Evolutionary conservation across 176 grass and related monocot species (phyloP).

Genomic region (Avena sativa): DNA sequence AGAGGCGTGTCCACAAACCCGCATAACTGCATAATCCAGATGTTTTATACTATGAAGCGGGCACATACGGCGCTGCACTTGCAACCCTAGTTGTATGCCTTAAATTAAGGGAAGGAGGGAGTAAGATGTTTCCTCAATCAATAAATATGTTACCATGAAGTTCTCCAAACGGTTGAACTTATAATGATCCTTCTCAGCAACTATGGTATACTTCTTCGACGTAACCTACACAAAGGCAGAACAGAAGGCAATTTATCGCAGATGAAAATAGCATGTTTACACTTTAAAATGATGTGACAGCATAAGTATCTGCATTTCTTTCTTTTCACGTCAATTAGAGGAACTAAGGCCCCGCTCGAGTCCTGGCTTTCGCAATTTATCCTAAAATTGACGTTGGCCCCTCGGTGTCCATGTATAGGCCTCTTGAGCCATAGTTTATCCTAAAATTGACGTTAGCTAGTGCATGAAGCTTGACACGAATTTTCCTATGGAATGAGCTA

Average conservation of each 20-base stretch:
- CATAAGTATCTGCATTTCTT: neutral
- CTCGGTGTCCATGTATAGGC: too few relatives aligned
- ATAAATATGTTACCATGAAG: constrained; percentile 76
- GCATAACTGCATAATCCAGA: too few relatives aligned
- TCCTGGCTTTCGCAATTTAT: too few relatives aligned
- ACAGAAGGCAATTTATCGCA: constrained; percentile 30
- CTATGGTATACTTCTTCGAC: constrained; percentile 85
- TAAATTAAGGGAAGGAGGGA: neutral
- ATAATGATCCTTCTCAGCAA: constrained; percentile 87
- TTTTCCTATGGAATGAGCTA: neutral
- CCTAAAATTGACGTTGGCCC: too few relatives aligned
- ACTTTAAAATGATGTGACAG: constrained; percentile 14
- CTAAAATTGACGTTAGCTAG: too few relatives aligned
- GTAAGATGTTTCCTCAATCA: constrained; percentile 7
- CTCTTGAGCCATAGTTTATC: too few relatives aligned
- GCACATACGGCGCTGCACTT: too few relatives aligned
- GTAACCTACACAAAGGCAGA: constrained; percentile 75
- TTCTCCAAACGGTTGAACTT: constrained; percentile 85
- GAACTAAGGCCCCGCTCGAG: neutral
- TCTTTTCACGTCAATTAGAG: constrained; percentile 4
- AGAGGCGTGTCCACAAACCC: too few relatives aligned
- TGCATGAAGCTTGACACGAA: neutral
- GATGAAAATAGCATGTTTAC: constrained; percentile 19
- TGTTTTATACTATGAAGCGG: too few relatives aligned
- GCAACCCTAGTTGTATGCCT: neutral